Base-by-base conservation (phyloP, 2,329 filamentous ascomycete species). In the Apiospora malaysiana region DNA sequence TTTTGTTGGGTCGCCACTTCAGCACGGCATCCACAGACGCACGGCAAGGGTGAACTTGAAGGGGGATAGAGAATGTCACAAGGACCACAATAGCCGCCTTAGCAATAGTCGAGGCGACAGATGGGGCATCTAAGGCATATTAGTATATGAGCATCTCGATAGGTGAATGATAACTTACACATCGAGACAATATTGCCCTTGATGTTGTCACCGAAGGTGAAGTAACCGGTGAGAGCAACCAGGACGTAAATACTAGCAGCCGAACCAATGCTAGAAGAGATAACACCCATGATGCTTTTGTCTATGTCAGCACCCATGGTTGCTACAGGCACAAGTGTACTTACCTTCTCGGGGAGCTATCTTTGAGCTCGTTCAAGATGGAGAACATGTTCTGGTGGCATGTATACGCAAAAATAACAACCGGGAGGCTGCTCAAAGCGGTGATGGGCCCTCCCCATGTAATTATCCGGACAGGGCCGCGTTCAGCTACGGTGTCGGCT, bases 321-420 rank as follows among this genome's bases (percentile, higher is more conserved):
- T 7, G 23, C 46, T 32, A 37, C 12, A 4, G 56, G 18, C 8
- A 32, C 6, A 4, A 3, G 1, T n/a, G 66, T 56, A 69, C 75
- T 66, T 77, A 83, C 83, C 79, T 85, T 23, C 80, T 82, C 25
- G 94, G 94, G 3, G 93, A 93, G 81, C 94, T 94, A 79, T 97
- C 91, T 71, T 90, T 88, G 75, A 99, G 94, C 82, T 99, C 96
- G 78, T 99, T 99, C 63, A 99, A 84, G 75, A 99, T 97, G 14
- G 95, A 97, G 81, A 99, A 99, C 96, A 99, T 99, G 80, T 99
- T 99, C 79, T 99, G 96, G 82, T 99, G 96, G 80, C 96, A 99
- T 1, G 96, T 99, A 81, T 98, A 99, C n/a, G 95, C 96, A 85
- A 99, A 99, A 2, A 99, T 94, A 70, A 98, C 95, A 69, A 99